Evolutionary conservation across 164 flowering plant genomes (phyloP), one percentile per base, ranked within the genome.

Genomic region (Chimonanthus salicifolius): DNA sequence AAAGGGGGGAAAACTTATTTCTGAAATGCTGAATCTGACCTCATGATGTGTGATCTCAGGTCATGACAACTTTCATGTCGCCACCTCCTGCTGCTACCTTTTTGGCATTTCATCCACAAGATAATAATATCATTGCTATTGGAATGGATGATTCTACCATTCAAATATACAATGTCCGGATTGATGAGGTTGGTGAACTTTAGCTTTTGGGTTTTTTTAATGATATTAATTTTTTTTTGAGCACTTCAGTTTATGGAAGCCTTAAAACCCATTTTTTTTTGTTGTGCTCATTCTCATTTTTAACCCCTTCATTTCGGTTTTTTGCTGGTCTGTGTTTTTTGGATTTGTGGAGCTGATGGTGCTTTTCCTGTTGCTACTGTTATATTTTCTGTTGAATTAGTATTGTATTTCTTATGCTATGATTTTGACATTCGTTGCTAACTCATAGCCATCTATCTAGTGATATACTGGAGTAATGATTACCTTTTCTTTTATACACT

Each of bases 71-170:
- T 48, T 88, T 88, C 79, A 88, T 90, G 91, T 71, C 90, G 8
- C 92, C 94, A 15, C 94, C 90, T 73, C 94, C 94, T 70, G 89
- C 94, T n/a, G 88, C 89, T 54, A 88, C 91, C 16, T 90, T 77
- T 73, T 70, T 90, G 81, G 94, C 91, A 46, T 90, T 90, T 78
- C 94, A 90, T 75, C 94, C 94, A 20, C 92, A 86, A 69, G 94
- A 90, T 78, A 90, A 90, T 80, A 90, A 90, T 71, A 87, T 90
- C 49, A 86, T 90, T 73, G 94, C 94, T 10, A 85, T 90, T 44
- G 94, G 92, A 50, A 90, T 88, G 92, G 94, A 88, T 68, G 94
- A 88, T 71, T 86, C 90, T 7, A 78, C 89, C 3, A 84, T 90
- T 63, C 94, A 90, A 51, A 90, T 90, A 77, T 90, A 87, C 74